Percentiles rank a stretch among this genome's conserved stretches.
These are phyloP conservation scores for Pichia nakasei DNA, from an alignment of 805 yeast species.

Conservation along the genomic window DNA sequence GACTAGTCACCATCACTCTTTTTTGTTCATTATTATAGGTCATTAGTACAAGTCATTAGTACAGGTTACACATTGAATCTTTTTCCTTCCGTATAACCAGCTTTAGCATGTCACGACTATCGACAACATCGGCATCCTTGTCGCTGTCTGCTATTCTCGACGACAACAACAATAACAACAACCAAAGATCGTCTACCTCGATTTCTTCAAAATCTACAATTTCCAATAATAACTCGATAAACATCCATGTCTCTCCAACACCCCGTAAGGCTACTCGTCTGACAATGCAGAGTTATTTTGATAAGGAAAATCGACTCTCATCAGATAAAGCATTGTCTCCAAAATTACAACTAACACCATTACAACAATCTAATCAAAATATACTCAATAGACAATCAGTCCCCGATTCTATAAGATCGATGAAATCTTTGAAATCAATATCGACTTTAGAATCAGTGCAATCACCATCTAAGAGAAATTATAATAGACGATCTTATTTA, in stretches of 20 bases:
- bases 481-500: not conserved
- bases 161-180: not conserved
- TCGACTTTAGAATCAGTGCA: not conserved
- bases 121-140: not conserved
- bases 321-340: not conserved
- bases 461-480: not conserved
- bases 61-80: too few relatives aligned
- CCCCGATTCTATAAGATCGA: not conserved
- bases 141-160: not conserved
- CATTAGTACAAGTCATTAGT: too few relatives aligned
- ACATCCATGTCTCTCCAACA: not conserved
- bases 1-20: too few relatives aligned
- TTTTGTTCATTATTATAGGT: too few relatives aligned
- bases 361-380: not conserved
- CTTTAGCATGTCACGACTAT: not conserved
- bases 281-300: constrained; percentile 9
- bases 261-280: not conserved
- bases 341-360: not conserved
- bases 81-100: too few relatives aligned
- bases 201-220: not conserved
- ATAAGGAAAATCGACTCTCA: constrained; percentile 4
- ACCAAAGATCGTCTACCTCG: not conserved
- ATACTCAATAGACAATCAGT: not conserved
- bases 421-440: not conserved
- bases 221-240: not conserved